These are phyloP conservation scores for Plasmodium adleri DNA, from an alignment of 169 alveolate genomes.

Conservation along the genomic window DNA sequence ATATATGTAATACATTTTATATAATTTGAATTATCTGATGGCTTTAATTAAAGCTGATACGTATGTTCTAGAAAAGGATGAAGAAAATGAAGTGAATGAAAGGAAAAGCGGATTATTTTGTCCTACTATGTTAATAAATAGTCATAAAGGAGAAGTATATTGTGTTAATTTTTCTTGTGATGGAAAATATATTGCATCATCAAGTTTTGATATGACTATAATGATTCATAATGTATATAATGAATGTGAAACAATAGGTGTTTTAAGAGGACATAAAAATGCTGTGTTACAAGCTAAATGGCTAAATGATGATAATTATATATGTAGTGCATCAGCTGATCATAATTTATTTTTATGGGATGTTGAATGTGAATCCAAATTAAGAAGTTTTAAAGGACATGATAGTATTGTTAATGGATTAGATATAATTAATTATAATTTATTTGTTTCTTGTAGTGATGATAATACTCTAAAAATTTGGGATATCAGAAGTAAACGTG, in stretches of 20 bases:
- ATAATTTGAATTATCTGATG: not conserved
- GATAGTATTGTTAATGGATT: conserved; percentile 13
- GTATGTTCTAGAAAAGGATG: not conserved
- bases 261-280: conserved; percentile 89
- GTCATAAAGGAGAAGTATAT: conserved; percentile 89
- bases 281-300: conserved; percentile 91
- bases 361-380: conserved; percentile 82
- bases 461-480: conserved; percentile 89
- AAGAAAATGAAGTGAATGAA: conserved; percentile 3
- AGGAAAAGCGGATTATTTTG: conserved; percentile 57
- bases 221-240: conserved; percentile 87
- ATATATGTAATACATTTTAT: too few species aligned
- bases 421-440: conserved; percentile 78
- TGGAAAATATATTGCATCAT: conserved; percentile 88
- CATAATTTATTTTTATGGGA: conserved; percentile 89
- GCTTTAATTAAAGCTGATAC: conserved; percentile 8
- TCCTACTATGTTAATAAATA: conserved; percentile 86
- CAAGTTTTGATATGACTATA: conserved; percentile 83
- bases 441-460: conserved; percentile 86
- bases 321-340: conserved; percentile 91
- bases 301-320: conserved; percentile 78
- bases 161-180: conserved; percentile 87
- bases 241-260: conserved; percentile 88
- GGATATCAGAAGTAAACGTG: conserved; percentile 84
- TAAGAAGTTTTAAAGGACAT: conserved; percentile 82